phyloP scores from a whole-genome alignment of 331 rosid genomes.

The Malus hybrid region DNA sequence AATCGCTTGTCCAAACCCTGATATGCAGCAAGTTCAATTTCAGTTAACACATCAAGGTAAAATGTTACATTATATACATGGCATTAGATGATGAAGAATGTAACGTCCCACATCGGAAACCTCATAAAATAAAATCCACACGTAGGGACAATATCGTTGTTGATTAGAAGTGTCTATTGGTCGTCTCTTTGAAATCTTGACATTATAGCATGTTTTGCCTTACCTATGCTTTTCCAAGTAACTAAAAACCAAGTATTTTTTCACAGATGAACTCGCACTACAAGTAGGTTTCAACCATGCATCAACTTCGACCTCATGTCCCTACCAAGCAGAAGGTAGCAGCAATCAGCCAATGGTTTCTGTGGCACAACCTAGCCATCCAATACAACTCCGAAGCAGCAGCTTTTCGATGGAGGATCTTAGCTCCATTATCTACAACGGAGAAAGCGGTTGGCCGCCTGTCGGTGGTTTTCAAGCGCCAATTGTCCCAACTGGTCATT shows the following conservation, averaged over 20 bases:
- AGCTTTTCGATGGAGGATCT: slow-evolving; percentile 17
- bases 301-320: slow-evolving; percentile 14
- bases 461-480: not conserved
- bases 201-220: not conserved
- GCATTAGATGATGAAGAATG: too few species aligned
- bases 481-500: not conserved
- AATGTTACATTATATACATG: not conserved
- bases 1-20: slow-evolving; percentile 17
- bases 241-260: not conserved
- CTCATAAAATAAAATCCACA: not conserved
- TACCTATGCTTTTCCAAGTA: not conserved
- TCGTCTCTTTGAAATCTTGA: not conserved
- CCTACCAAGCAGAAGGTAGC: slow-evolving; percentile 13
- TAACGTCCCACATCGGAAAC: not conserved
- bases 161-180: too few species aligned
- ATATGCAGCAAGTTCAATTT: slow-evolving; percentile 10
- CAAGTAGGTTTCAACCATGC: slow-evolving; percentile 9
- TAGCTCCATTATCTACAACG: not conserved
- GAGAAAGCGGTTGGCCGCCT: slow-evolving; percentile 1
- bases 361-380: not conserved
- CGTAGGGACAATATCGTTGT: not conserved
- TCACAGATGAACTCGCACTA: slow-evolving; percentile 8
- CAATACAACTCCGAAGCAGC: slow-evolving; percentile 3
- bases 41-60: slow-evolving; percentile 25
- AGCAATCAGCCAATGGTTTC: slow-evolving; percentile 9